These are phyloP conservation scores for Hansfordia pulvinata DNA, from an alignment of 2,329 filamentous ascomycete genomes.

Conservation along the genomic window DNA sequence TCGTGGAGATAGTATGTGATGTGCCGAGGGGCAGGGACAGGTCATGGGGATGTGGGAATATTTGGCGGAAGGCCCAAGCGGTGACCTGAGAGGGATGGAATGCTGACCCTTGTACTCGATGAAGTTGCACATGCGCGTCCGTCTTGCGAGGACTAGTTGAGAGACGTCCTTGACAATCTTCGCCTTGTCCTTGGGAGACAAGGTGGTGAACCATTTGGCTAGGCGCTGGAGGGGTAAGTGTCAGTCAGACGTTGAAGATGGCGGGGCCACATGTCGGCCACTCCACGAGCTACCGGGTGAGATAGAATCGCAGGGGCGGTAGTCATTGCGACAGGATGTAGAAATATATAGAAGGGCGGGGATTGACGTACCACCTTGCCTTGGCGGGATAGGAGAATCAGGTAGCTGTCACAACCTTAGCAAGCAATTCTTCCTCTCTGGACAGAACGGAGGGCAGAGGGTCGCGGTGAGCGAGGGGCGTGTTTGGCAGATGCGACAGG, in stretches of 20 bases:
- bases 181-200: conserved; percentile 95
- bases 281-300: too few relatives aligned
- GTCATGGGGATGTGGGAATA: too few relatives aligned
- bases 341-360: conserved; percentile 22
- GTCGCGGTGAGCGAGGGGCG: neutral
- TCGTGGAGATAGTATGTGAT: too few relatives aligned
- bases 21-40: too few relatives aligned
- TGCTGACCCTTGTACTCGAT: conserved; percentile 88
- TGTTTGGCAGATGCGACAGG: too few relatives aligned
- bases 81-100: conserved; percentile 2
- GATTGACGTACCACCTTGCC: conserved; percentile 83
- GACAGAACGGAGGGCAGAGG: conserved; percentile 4
- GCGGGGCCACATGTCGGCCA: neutral
- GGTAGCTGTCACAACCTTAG: conserved; percentile 50
- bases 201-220: conserved; percentile 97
- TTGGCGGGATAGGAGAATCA: conserved; percentile 94
- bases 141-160: conserved; percentile 86
- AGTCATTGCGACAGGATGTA: conserved; percentile 6
- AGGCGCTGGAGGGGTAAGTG: conserved; percentile 54
- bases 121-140: conserved; percentile 99
- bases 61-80: neutral
- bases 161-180: conserved; percentile 99
- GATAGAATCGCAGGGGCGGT: neutral
- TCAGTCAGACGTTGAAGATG: too few relatives aligned
- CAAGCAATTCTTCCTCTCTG: conserved; percentile 2